Conservation (phyloP, 2,329 filamentous ascomycete species). For the Trichoderma breve region DNA sequence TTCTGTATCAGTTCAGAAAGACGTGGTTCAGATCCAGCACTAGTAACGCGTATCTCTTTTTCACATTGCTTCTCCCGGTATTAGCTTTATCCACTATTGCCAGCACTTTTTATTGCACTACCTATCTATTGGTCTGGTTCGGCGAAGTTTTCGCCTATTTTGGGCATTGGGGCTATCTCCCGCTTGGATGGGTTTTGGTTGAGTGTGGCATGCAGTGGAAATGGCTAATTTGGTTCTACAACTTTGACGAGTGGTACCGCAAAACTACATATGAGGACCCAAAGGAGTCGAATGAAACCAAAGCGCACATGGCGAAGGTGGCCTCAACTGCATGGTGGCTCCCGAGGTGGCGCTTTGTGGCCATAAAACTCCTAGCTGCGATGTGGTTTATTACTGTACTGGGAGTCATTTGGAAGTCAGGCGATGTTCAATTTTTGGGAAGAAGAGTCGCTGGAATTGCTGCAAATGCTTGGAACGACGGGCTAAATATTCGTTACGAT, state of each 20-base stretch:
- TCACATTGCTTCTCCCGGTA: background rate
- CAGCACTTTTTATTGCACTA: constrained; percentile 9
- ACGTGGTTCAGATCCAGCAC: background rate
- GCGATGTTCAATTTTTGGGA: background rate
- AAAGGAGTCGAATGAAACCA: background rate
- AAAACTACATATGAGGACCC: background rate
- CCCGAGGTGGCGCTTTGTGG: background rate
- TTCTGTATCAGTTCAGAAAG: background rate
- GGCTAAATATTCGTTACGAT: background rate
- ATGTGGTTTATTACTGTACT: background rate
- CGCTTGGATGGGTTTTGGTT: background rate
- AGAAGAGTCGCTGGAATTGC: background rate
- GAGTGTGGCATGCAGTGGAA: constrained; percentile 14
- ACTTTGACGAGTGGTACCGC: background rate
- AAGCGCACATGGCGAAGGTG: background rate
- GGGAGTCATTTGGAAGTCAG: background rate
- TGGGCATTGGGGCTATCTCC: constrained; percentile 1
- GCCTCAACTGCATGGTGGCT: background rate
- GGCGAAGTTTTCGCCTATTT: background rate
- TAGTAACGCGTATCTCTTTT: background rate
- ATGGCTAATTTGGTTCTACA: constrained; percentile 9
- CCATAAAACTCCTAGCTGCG: background rate
- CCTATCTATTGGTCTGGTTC: background rate
- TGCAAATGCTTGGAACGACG: background rate
- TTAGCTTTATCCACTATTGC: background rate